Base-by-base conservation (phyloP, 192 early-diverging fungal genomes). In the Coemansia guatemalensis region DNA sequence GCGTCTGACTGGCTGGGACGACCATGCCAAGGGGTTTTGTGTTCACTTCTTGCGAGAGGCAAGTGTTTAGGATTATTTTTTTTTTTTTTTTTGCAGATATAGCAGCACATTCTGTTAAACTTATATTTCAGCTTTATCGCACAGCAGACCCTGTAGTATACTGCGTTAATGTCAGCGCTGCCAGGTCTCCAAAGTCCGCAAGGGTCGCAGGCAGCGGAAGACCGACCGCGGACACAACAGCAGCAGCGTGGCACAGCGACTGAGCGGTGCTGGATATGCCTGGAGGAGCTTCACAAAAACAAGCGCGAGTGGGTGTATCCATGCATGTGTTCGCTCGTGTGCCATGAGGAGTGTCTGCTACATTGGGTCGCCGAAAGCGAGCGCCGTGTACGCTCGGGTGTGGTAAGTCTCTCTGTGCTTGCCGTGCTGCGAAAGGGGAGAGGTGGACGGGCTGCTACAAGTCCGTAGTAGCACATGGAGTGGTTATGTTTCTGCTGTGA, bases 291-390 rank as follows among this genome's bases (percentile, higher is more conserved):
- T 3, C 63, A 67, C 33, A 84, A 84, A 33, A 86, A 82, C 47
- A 78, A 66, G 7, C 83, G 83, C 33, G 79, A 83, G 35, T 92
- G 90, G 89, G 77, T 87, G 44, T 84, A 83, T 35, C 88, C 90
- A 7, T 92, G 90, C 44, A 84, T 75, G 53, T 92, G 90, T 54
- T 88, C 90, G 44, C 76, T 92, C 21, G 84, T 89, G n/a, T 86
- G 86, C 59, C 90, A 92, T 60, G 89, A 92, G 61, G 85, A 88
- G 68, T 92, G 90, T 65, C 73, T 92, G 47, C 74, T 92, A 17
- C 82, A 88, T 56, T 92, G 90, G 90, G 86, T 92, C 27, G 65
- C 82, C 30, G 89, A 90, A 69, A 90, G 86, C 44, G 85, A 89
- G 59, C 55, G 62, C 23, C 75, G 63, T 22, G 67, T 61, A 12